Conservation (phyloP, 768 basidiomycete genomes). For the Chlorophyllum brunneum region DNA sequence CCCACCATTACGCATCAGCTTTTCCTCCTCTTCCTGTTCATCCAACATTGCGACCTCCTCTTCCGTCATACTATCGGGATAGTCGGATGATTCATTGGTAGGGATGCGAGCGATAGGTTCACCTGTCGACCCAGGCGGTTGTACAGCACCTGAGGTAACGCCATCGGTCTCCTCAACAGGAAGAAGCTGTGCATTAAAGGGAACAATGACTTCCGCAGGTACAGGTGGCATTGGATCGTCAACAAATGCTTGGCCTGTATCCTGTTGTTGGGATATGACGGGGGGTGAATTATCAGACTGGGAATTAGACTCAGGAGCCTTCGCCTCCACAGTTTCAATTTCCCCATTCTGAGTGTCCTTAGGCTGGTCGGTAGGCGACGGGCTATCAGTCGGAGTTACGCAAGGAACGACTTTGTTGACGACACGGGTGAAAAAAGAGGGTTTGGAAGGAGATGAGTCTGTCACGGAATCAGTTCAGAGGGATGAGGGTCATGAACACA, state of each 20-base stretch:
- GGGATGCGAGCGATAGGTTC: constrained; percentile 38
- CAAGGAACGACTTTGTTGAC: constrained; percentile 69
- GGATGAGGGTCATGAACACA: constrained; percentile 27
- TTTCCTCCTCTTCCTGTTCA: constrained; percentile 85
- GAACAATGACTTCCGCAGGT: constrained; percentile 30
- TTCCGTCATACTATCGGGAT: constrained; percentile 64
- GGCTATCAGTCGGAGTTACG: constrained; percentile 38
- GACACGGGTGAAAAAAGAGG: constrained; percentile 61
- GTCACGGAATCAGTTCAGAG: constrained; percentile 28
- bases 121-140: constrained; percentile 85
- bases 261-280: constrained; percentile 7
- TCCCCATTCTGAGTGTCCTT: constrained; percentile 36
- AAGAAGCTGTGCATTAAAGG: constrained; percentile 36
- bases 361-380: background rate
- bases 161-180: constrained; percentile 73
- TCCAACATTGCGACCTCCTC: constrained; percentile 56
- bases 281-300: background rate
- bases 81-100: constrained; percentile 38
- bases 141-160: constrained; percentile 86
- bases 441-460: constrained; percentile 25
- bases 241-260: constrained; percentile 19
- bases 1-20: constrained; percentile 85
- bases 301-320: background rate
- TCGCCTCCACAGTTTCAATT: constrained; percentile 22
- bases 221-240: constrained; percentile 27